These are phyloP conservation scores for Glycyrrhiza uralensis DNA, from an alignment of 306 rosid genomes.

Conservation along the genomic window DNA sequence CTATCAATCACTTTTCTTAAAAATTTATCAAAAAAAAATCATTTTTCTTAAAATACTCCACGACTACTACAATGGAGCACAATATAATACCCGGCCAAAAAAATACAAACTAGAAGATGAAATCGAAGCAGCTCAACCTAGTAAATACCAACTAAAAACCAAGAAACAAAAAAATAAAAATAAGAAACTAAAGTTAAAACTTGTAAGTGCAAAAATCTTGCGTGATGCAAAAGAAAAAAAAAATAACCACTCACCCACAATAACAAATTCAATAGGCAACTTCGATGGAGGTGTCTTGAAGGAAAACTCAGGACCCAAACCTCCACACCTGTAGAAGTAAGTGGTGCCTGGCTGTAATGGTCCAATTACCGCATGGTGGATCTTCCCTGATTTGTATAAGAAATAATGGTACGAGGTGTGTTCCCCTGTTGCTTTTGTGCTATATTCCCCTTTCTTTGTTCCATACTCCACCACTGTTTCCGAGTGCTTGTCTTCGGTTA, in stretches of 20 bases:
- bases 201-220: too few species aligned
- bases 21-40: too few species aligned
- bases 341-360: conserved; percentile 22
- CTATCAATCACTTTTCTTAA: too few species aligned
- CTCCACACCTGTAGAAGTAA: conserved; percentile 24
- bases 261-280: conserved; percentile 58
- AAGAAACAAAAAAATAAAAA: too few species aligned
- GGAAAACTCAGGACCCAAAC: conserved; percentile 43
- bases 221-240: not conserved
- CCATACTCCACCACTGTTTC: conserved; percentile 33
- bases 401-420: conserved; percentile 26
- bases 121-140: too few species aligned
- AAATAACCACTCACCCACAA: conserved; percentile 42
- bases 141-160: not conserved
- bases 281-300: conserved; percentile 50
- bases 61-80: too few species aligned
- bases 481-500: conserved; percentile 42
- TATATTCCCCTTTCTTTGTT: conserved; percentile 22
- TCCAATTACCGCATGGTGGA: conserved; percentile 32
- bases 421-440: conserved; percentile 21
- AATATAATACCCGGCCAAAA: too few species aligned
- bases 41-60: too few species aligned
- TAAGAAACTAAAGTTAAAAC: not conserved
- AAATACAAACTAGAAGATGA: too few species aligned
- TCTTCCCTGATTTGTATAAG: conserved; percentile 23